Conservation (phyloP, 73 alveolate genomes). For the Tetrahymena elliotti region DNA sequence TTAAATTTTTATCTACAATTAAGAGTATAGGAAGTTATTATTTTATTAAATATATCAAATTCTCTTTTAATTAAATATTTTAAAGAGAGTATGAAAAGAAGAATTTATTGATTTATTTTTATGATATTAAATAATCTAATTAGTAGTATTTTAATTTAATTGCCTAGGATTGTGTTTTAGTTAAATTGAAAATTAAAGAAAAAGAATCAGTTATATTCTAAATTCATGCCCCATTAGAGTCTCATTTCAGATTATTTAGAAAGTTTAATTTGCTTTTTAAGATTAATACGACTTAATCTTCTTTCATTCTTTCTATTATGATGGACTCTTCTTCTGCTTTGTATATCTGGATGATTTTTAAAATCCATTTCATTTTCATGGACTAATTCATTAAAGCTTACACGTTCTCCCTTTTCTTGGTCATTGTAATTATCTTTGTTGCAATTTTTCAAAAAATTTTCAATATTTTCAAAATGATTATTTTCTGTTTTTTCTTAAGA, state of each 20-base stretch:
- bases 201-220: neutral
- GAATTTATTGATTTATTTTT: too few species aligned
- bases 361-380: neutral
- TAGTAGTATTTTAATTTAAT: too few species aligned
- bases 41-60: too few species aligned
- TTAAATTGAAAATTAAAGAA: too few species aligned
- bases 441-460: neutral
- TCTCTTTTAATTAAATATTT: too few species aligned
- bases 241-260: neutral
- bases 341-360: neutral
- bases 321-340: neutral
- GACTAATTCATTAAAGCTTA: neutral
- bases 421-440: neutral
- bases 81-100: too few species aligned
- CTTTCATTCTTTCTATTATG: neutral
- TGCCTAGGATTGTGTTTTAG: too few species aligned
- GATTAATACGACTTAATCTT: neutral
- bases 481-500: neutral
- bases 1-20: too few species aligned
- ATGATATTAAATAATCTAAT: too few species aligned
- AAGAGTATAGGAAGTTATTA: too few species aligned
- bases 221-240: neutral
- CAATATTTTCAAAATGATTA: too few species aligned
- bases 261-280: neutral
- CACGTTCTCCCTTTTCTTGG: neutral